phyloP scores from a whole-genome alignment of 768 basidiomycete genomes.

The Pisolithus albus region DNA sequence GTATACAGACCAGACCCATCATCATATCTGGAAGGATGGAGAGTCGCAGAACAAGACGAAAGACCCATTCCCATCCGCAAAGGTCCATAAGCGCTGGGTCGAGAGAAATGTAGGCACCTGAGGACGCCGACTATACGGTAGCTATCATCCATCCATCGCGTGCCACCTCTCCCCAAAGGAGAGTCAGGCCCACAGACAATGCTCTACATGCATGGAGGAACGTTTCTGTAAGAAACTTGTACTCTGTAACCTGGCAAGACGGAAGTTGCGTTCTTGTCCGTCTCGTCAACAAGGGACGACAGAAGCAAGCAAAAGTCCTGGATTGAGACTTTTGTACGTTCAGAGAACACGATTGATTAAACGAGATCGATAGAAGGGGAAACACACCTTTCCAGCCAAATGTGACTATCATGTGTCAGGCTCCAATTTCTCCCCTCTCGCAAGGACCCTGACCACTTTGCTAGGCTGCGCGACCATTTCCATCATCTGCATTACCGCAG shows the following conservation, averaged over 20 bases:
- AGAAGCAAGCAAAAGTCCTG: not conserved
- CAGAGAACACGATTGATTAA: not conserved
- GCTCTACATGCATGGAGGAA: too few species aligned
- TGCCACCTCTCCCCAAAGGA: not conserved
- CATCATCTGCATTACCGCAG: slow-evolving; percentile 79
- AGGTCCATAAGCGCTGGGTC: not conserved
- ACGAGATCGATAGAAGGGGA: not conserved
- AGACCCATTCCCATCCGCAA: not conserved
- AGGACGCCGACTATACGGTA: not conserved
- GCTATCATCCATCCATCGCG: not conserved
- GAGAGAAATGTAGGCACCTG: not conserved
- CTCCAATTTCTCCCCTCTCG: slow-evolving; percentile 80
- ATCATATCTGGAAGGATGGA: not conserved
- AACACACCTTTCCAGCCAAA: slow-evolving; percentile 5
- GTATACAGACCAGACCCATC: not conserved
- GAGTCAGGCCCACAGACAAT: not conserved
- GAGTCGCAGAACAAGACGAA: not conserved
- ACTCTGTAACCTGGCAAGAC: slow-evolving; percentile 2
- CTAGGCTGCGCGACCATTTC: slow-evolving; percentile 66
- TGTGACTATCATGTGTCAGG: slow-evolving; percentile 27
- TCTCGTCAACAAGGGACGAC: not conserved
- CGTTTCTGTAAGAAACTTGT: not conserved
- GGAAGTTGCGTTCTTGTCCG: not conserved
- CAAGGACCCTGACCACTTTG: slow-evolving; percentile 71
- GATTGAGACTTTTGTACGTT: not conserved